Percentiles rank a stretch among this genome's conserved stretches.
phyloP scores from a whole-genome alignment of 495 filamentous ascomycete species.

The Hamigera avellanea region DNA sequence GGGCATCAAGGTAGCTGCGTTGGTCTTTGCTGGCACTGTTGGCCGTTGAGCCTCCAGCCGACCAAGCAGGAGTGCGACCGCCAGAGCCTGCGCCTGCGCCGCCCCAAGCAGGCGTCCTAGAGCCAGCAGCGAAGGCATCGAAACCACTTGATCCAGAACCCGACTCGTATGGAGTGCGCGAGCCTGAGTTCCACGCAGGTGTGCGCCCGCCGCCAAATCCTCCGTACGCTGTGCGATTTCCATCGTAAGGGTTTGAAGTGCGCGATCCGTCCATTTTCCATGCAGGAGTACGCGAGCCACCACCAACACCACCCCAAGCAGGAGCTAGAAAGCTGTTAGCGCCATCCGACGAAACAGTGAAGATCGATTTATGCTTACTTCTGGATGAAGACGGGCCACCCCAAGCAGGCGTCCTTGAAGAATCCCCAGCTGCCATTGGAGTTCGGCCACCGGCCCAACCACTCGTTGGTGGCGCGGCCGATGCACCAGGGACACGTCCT shows the following conservation, averaged over 20 bases:
- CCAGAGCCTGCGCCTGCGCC: constrained; percentile 36
- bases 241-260: constrained; percentile 73
- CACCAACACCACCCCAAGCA: constrained; percentile 47
- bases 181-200: constrained; percentile 47
- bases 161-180: constrained; percentile 61
- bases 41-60: constrained; percentile 8
- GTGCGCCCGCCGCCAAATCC: constrained; percentile 35
- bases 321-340: constrained; percentile 31
- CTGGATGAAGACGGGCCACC: constrained; percentile 33
- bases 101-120: constrained; percentile 65
- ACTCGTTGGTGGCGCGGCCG: constrained; percentile 23
- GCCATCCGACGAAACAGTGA: background rate
- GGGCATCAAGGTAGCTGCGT: constrained; percentile 57
- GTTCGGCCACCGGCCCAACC: constrained; percentile 54
- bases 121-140: constrained; percentile 60
- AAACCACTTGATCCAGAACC: constrained; percentile 45
- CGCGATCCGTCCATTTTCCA: constrained; percentile 63
- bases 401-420: constrained; percentile 63
- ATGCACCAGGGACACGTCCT: constrained; percentile 35
- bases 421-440: constrained; percentile 45
- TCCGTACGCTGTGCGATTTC: constrained; percentile 62
- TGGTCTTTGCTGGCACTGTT: constrained; percentile 32
- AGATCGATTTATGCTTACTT: constrained; percentile 34
- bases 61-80: constrained; percentile 43
- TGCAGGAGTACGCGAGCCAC: constrained; percentile 55